Conservation (phyloP, 768 basidiomycete genomes). For the Fomitopsis pulvina region DNA sequence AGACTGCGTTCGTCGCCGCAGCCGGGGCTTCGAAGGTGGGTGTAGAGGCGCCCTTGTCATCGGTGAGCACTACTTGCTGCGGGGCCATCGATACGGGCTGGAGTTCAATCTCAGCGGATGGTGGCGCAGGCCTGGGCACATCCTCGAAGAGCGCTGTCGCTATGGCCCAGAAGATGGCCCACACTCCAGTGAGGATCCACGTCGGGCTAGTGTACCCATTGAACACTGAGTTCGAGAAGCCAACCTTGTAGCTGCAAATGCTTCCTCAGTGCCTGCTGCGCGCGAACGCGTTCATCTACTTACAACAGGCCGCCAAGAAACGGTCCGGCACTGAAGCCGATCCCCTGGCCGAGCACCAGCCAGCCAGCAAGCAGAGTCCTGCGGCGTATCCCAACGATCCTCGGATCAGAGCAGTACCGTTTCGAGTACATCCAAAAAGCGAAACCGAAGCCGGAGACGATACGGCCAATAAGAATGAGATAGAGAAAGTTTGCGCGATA, state of each 20-base stretch:
- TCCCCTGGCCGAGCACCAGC: slow-evolving; percentile 55
- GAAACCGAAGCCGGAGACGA: slow-evolving; percentile 54
- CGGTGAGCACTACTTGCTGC: neutral
- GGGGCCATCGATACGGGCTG: neutral
- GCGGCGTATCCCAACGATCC: slow-evolving; percentile 56
- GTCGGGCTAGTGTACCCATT: slow-evolving; percentile 65
- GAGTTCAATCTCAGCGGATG: slow-evolving; percentile 7
- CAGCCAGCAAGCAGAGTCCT: slow-evolving; percentile 57
- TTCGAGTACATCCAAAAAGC: slow-evolving; percentile 64
- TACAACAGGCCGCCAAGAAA: slow-evolving; percentile 56
- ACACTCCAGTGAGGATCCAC: slow-evolving; percentile 55
- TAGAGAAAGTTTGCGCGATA: slow-evolving; percentile 56
- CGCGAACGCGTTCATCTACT: neutral
- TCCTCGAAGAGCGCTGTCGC: slow-evolving; percentile 27
- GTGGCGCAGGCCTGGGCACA: slow-evolving; percentile 13
- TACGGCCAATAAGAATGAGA: slow-evolving; percentile 65
- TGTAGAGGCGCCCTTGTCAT: neutral
- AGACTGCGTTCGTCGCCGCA: slow-evolving; percentile 20
- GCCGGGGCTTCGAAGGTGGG: neutral
- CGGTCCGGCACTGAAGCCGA: slow-evolving; percentile 57
- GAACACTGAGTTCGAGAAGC: slow-evolving; percentile 48
- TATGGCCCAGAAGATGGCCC: slow-evolving; percentile 44
- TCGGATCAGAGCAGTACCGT: slow-evolving; percentile 63
- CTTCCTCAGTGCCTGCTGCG: neutral
- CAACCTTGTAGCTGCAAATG: slow-evolving; percentile 39